phyloP scores from a whole-genome alignment of 2,329 filamentous ascomycete species.

The Pseudogymnoascus sp. region DNA sequence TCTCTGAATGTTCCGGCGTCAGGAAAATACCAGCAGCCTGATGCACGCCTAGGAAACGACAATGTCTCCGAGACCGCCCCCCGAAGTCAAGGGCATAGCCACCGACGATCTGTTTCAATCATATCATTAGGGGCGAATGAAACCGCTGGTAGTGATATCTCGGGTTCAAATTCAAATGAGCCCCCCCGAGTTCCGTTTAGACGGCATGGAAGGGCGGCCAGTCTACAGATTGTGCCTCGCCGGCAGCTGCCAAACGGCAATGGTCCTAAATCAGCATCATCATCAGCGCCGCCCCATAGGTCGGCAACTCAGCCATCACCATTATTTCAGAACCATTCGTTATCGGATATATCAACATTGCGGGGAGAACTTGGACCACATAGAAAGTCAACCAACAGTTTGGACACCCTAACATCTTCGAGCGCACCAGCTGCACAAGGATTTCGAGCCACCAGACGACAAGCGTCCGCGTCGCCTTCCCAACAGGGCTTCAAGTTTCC shows the following conservation, averaged over 20 bases:
- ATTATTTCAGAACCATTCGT: slow-evolving; percentile 23
- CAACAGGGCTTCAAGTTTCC: slow-evolving; percentile 52
- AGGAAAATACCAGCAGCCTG: slow-evolving; percentile 14
- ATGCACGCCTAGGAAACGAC: slow-evolving; percentile 21
- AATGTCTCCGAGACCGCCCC: slow-evolving; percentile 18
- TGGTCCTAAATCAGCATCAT: slow-evolving; percentile 32
- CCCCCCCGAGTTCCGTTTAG: slow-evolving; percentile 46
- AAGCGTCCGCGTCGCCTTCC: slow-evolving; percentile 23
- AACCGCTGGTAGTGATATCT: slow-evolving; percentile 24
- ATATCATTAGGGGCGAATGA: slow-evolving; percentile 62
- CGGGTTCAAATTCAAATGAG: slow-evolving; percentile 28
- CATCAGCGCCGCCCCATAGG: slow-evolving; percentile 21
- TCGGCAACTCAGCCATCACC: slow-evolving; percentile 30
- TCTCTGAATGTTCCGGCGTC: slow-evolving; percentile 50
- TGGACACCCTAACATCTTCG: background rate
- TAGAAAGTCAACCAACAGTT: background rate
- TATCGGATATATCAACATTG: slow-evolving; percentile 4
- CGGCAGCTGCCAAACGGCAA: slow-evolving; percentile 35
- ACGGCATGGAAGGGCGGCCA: slow-evolving; percentile 70
- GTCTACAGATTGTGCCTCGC: slow-evolving; percentile 64
- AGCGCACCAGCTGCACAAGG: slow-evolving; percentile 31
- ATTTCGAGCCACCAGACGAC: slow-evolving; percentile 30
- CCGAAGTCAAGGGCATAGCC: slow-evolving; percentile 42
- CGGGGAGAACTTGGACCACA: background rate
- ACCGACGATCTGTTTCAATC: slow-evolving; percentile 73